Conservation (phyloP, 1,284 basidiomycete species). For the Melanopsichium pennsylvanicum region DNA sequence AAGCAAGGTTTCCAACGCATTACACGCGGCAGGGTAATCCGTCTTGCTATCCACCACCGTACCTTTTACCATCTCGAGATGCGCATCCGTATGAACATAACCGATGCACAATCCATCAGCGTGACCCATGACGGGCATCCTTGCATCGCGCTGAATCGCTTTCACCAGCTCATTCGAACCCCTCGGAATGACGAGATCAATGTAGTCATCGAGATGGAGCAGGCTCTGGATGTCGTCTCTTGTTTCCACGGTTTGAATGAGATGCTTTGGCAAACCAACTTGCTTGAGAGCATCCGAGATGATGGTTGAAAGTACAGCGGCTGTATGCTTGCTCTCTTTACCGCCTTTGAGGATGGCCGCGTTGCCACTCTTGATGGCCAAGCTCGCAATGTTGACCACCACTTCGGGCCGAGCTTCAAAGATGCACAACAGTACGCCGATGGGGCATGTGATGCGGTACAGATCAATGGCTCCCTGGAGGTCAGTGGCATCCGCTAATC, state of each 20-base stretch:
- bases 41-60: conserved; percentile 92
- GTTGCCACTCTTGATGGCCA: conserved; percentile 94
- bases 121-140: conserved; percentile 98
- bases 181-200: conserved; percentile 95
- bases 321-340: conserved; percentile 55
- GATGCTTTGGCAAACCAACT: conserved; percentile 74
- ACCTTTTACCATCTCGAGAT: conserved; percentile 78
- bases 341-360: conserved; percentile 64
- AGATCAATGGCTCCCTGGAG: conserved; percentile 77
- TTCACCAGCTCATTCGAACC: conserved; percentile 90
- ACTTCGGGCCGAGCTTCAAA: conserved; percentile 98
- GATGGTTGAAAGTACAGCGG: conserved; percentile 63
- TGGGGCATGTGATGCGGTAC: conserved; percentile 93
- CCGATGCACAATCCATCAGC: conserved; percentile 93
- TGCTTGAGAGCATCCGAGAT: conserved; percentile 79
- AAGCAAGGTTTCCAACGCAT: conserved; percentile 88
- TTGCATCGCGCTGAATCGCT: conserved; percentile 85
- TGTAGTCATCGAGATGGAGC: conserved; percentile 85
- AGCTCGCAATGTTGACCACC: conserved; percentile 92
- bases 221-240: conserved; percentile 89
- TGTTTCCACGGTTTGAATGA: conserved; percentile 91
- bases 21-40: conserved; percentile 96
- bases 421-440: conserved; percentile 94
- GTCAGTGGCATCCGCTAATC: conserved; percentile 72
- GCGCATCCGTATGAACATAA: conserved; percentile 85